Conservation (phyloP, 352 stramenopile genomes). For the Pythium aphanidermatum region DNA sequence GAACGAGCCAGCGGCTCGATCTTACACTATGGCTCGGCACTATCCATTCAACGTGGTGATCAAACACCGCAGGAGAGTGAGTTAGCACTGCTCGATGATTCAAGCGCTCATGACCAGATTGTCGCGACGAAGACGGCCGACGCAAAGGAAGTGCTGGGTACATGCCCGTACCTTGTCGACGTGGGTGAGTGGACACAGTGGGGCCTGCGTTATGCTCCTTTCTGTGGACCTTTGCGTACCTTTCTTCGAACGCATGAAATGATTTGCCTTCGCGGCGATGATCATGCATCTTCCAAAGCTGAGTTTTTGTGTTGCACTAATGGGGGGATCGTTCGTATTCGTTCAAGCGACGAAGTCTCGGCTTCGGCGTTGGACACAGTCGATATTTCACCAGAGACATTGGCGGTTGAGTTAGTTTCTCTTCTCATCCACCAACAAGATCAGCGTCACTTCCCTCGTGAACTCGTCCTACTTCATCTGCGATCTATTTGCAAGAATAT, state of each 20-base stretch:
- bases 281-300: slow-evolving; percentile 43
- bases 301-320: slow-evolving; percentile 60
- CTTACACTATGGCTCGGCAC: slow-evolving; percentile 8
- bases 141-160: slow-evolving; percentile 35
- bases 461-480: slow-evolving; percentile 64
- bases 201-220: slow-evolving; percentile 32
- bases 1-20: slow-evolving; percentile 1
- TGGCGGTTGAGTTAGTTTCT: slow-evolving; percentile 54
- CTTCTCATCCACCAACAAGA: slow-evolving; percentile 53
- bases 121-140: slow-evolving; percentile 30
- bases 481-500: slow-evolving; percentile 26
- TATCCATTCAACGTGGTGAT: neutral
- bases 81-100: slow-evolving; percentile 10
- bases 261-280: slow-evolving; percentile 40
- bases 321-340: slow-evolving; percentile 47
- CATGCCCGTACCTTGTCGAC: slow-evolving; percentile 61
- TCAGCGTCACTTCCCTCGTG: slow-evolving; percentile 53
- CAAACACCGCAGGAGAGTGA: neutral
- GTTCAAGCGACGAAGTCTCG: slow-evolving; percentile 15
- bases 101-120: slow-evolving; percentile 29
- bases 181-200: slow-evolving; percentile 26
- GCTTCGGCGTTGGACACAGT: slow-evolving; percentile 13
- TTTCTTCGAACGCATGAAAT: slow-evolving; percentile 82
- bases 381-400: slow-evolving; percentile 18
- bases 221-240: slow-evolving; percentile 48